Evolutionary conservation across 495 filamentous ascomycete genomes (phyloP), one percentile per base, ranked within the genome.

Genomic region (Cryomyces minteri): DNA sequence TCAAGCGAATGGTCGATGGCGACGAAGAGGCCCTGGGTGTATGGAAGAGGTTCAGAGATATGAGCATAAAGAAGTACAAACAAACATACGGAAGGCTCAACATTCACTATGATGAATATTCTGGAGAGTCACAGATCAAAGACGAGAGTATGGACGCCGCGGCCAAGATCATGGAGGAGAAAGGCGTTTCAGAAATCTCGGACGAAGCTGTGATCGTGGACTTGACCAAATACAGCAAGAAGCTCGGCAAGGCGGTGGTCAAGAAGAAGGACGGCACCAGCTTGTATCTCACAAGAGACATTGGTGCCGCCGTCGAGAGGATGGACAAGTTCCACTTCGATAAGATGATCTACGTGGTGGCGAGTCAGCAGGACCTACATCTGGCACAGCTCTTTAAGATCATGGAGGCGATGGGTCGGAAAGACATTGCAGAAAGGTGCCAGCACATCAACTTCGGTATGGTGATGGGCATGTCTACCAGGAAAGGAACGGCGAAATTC

Each of bases 51-150:
- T 98, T 95, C 71, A 74, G 90, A 58, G 82, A 92, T 39, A 71
- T 98, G 40, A 87, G 81, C 63, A 95, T 95, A 52, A 67, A 73
- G 47, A 79, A 80, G 56, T 94, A 94, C 65, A 79, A 83, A 62
- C 64, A 76, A 51, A 84, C 84, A 4, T 88, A 88, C 54, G 77
- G 80, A 33, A 73, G 84, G 44, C 71, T 90, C 14, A 95, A 94
- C 64, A 95, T 98, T 57, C 70, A 77, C 47, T 98, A 88, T 54
- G 88, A 95, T 58, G 79, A 85, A 44, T 98, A 98, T 67, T 82
- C 80, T 32, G 88, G 88, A 32, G 90, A 98, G 63, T 88, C 82
- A n/a, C 84, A 92, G 57, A 82, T 98, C 43, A 73, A 76, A 46
- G 73, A 80, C 51, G 82, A 84, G 56, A 76, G 75, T 50, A 94